Evolutionary conservation across 495 filamentous ascomycete species (phyloP), one percentile per base, ranked within the genome.

Genomic region (Mycothermus thermophilus): DNA sequence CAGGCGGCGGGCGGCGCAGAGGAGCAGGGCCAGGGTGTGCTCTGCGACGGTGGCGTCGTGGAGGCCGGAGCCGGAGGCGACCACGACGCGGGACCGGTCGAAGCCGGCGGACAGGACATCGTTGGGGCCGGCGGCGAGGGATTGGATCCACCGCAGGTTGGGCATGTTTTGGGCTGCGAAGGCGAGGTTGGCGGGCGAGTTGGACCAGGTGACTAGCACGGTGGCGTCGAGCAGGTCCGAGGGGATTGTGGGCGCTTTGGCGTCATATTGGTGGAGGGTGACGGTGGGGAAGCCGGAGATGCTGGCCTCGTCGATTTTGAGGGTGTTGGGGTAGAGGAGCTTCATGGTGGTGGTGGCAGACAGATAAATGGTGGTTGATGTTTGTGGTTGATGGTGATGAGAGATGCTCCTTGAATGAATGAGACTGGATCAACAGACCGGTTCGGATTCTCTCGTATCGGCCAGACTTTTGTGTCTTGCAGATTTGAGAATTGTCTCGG

Each of bases 31-130:
- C 2, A 79, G 57, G 0, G 69, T 41, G 46, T 76, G 67, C 48
- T 76, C 71, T 35, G 72, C 72, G 27, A 76, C 74, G 16, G 72
- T 73, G 29, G 58, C 58, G 44, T 75, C 70, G 54, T 76, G 72
- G 9, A 74, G 54, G 24, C 72, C 71, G 5, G 69, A 73, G n/a
- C 72, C 72, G 12, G 71, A 72, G 16, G 63, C 67, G 21, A 76
- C 48, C 13, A 33, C 36, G 18, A 72, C 43, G 11, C 37, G 33
- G 25, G 52, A 39, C 1, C 56, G 20, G 46, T 67, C 64, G 53
- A 76, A 76, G 35, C 71, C 71, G 19, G 70, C 72, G 11, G 40
- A 38, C 5, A 76, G 58, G 8, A 76, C 71, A 47, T 76, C 72
- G 44, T 76, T 76, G 35, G 72, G 72, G 0, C 72, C 72, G 3